These are phyloP conservation scores for Coemansia sp. DNA, from an alignment of 192 early-diverging fungal species.

Conservation along the genomic window DNA sequence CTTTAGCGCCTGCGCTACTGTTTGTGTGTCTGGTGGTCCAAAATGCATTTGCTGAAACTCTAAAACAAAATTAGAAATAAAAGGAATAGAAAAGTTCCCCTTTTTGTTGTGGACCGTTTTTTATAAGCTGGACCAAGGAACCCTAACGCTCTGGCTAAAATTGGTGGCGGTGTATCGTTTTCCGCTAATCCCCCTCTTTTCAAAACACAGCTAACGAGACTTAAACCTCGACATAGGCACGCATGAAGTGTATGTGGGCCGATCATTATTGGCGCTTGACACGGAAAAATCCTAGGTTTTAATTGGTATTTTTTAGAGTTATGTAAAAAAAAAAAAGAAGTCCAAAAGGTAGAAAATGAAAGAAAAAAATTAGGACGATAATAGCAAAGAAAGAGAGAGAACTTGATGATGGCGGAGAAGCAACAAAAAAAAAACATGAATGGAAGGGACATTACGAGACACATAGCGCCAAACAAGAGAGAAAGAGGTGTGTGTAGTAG, in stretches of 20 bases:
- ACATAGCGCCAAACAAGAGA: no score
- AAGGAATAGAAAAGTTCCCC: constrained; percentile 1
- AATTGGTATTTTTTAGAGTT: constrained; percentile 3
- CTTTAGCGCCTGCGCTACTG: constrained; percentile 44
- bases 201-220: no score
- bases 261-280: no score
- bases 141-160: no score
- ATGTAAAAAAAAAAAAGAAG: constrained; percentile 10
- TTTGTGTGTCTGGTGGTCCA: constrained; percentile 25
- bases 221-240: no score
- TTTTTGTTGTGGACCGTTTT: no score
- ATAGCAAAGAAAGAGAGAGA: constrained; percentile 8
- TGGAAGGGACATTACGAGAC: background rate
- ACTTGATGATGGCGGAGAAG: background rate
- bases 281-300: background rate
- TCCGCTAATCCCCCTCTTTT: no score
- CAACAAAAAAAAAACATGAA: background rate
- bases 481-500: no score
- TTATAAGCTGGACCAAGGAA: no score
- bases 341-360: constrained; percentile 2
- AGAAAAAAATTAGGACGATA: constrained; percentile 8
- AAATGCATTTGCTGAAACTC: constrained; percentile 23
- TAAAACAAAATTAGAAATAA: background rate
- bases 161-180: no score
- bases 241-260: no score